phyloP scores from a whole-genome alignment of 257 asterid species.

The Perilla frutescens region DNA sequence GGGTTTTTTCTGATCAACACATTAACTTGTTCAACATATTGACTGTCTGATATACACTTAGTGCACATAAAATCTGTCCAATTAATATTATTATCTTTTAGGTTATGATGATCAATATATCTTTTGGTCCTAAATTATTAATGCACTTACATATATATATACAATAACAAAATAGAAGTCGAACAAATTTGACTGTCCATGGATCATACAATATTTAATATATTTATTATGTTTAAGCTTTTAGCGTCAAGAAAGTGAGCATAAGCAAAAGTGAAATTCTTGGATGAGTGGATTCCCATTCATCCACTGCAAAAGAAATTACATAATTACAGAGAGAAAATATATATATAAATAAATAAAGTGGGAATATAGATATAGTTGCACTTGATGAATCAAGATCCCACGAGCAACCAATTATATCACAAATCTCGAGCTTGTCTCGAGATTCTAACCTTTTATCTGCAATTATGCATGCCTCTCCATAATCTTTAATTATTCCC shows the following conservation, averaged over 20 bases:
- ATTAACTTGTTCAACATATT: too few species aligned
- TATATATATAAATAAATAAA: not conserved
- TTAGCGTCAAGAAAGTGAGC: conserved; percentile 27
- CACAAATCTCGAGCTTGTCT: conserved; percentile 58
- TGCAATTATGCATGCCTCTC: conserved; percentile 22
- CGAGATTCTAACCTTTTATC: conserved; percentile 59
- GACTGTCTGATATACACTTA: too few species aligned
- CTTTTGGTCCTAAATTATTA: too few species aligned
- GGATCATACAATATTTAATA: not conserved
- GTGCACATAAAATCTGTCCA: too few species aligned
- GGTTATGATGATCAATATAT: too few species aligned
- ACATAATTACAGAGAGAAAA: conserved; percentile 1
- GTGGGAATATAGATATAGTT: conserved; percentile 13
- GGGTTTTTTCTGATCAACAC: too few species aligned
- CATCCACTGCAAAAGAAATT: conserved; percentile 7
- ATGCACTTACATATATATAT: too few species aligned
- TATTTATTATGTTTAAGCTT: not conserved
- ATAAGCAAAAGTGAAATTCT: conserved; percentile 23
- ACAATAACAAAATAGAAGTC: too few species aligned
- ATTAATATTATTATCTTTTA: too few species aligned
- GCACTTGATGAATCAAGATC: conserved; percentile 41
- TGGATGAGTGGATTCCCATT: conserved; percentile 28
- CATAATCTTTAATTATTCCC: not conserved
- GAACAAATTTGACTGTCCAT: too few species aligned
- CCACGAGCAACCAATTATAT: conserved; percentile 50